Base-by-base conservation (phyloP, 805 yeast species). In the Jamesozyma spencerorum region DNA sequence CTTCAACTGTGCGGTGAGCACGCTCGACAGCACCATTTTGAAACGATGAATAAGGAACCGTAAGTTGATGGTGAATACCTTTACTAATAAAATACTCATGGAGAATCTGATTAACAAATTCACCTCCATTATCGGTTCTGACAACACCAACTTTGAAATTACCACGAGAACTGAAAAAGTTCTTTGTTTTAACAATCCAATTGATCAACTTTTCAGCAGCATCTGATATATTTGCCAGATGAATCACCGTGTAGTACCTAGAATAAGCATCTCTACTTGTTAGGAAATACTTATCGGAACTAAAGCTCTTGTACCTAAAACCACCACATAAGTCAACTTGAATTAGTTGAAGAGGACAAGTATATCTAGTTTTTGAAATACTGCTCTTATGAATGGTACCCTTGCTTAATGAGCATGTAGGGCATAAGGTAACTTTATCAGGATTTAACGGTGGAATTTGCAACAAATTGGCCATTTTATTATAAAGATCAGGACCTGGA, bases 1-100 rank as follows among this genome's bases (percentile, higher is more conserved):
- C 45, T 19, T 36, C 20, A 18, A 49, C 14, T 14, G 51, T 38
- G n/a, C 45, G 36, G 26, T 43, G 44, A 13, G 48, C 41, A 5
- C 51, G 29, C 27, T 49, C 53, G 18, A 44, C 51, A 29, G 29
- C 40, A 13, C 53, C 53, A 26, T 49, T 49, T 31, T 41, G 45
- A 18, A 13, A 41, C 30, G 41, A 35, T 6, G 10, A 7, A 24
- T 44, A 31, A 1, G 47, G 43, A 14, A 38, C 38, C n/a, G 47
- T 44, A 2, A 44, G 29, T 39, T 44, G 39, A 31, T 44, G 43
- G 11, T 10, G 8, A 18, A 44, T 41, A 10, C 45, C 45, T 20
- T 24, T 17, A 6, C 10, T 10, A 22, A 22, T 10, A 22, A 22
- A 22, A 10, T 7, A 22, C 6, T 31, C 24, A 15, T 33, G 28